Evolutionary conservation across 768 basidiomycete species (phyloP).

Genomic region (Phylloporus rhodoxanthus): DNA sequence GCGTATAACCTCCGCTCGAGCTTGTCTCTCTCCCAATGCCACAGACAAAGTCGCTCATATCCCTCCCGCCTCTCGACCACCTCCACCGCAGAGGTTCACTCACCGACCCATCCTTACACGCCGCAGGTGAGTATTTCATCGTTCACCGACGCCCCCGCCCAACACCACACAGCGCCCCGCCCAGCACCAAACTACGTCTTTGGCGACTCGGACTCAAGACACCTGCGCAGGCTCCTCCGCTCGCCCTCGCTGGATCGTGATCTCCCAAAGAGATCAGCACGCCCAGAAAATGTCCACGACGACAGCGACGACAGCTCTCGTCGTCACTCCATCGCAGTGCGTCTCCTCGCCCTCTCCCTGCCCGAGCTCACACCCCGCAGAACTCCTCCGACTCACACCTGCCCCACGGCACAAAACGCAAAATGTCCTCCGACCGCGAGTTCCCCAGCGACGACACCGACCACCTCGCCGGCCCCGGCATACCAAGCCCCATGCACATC

Average conservation of each 20-base stretch:
- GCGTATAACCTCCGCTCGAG: conserved; percentile 6
- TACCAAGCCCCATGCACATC: conserved; percentile 52
- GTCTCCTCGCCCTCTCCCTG: conserved; percentile 19
- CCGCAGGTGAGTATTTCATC: conserved; percentile 27
- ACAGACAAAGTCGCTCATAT: conserved; percentile 42
- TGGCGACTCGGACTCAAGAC: conserved; percentile 42
- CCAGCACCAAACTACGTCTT: conserved; percentile 66
- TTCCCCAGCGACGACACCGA: conserved; percentile 58
- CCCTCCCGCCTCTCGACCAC: conserved; percentile 71
- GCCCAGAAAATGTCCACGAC: conserved; percentile 33
- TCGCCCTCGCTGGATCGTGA: conserved; percentile 49
- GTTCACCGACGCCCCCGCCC: conserved; percentile 9
- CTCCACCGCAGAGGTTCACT: conserved; percentile 79
- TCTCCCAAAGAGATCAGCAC: conserved; percentile 18
- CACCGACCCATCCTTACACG: conserved; percentile 76
- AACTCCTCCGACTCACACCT: conserved; percentile 37
- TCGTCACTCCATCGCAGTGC: conserved; percentile 65
- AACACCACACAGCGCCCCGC: conserved; percentile 41
- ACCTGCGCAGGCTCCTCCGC: conserved; percentile 54
- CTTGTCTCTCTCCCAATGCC: conserved; percentile 2
- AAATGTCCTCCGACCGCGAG: conserved; percentile 68
- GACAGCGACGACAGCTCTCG: conserved; percentile 65
- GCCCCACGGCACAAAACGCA: conserved; percentile 70
- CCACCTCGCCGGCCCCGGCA: conserved; percentile 62
- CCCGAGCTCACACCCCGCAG: conserved; percentile 11